Base-by-base conservation (phyloP, 306 rosid genomes). In the Gastrolobium bilobum region DNA sequence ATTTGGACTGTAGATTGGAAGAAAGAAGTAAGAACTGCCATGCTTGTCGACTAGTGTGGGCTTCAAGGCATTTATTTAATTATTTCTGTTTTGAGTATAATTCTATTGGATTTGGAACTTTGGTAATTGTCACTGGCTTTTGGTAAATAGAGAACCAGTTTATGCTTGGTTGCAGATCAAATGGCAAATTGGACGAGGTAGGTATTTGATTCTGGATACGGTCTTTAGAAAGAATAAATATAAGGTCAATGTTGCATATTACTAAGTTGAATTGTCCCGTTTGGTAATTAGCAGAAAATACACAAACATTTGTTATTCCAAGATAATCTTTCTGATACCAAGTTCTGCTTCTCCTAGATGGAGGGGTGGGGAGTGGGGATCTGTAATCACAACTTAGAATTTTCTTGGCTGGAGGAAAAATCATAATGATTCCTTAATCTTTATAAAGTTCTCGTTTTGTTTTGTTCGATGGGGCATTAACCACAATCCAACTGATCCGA, bases 221-320 rank as follows among this genome's bases (percentile, higher is more conserved):
- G 42, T 46, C 34, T 64, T 44, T 26, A 5, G 60, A 65, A 68
- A n/a, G 54, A n/a, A 33, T 58, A 50, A 38, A 13, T n/a, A 38
- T 46, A 66, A 34, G 46, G 14, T 43, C 54, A 42, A 9, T 31
- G 14, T 30, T 43, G 72, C 15, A 10, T 39, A 31, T 56, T 20
- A 8, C 50, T 31, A 44, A 35, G 31, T 34, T 74, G 34, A 73
- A 42, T 30, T 56, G 50, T 42, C 57, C 40, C 56, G 69, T 54
- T 76, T 56, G 56, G 42, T 37, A 73, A 71, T 47, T 14, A 15
- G 78, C 46, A 59, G 57, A 13, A 26, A 70, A 37, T 57, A 7
- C 42, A 62, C 7, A 7, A 20, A 56, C 48, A 4, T 46, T n/a
- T 57, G 7, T 68, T 15, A 10, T 47, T 66, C 31, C 7, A 79